Evolutionary conservation across 192 early-diverging fungal genomes (phyloP).

Genomic region (Coemansia erecta): DNA sequence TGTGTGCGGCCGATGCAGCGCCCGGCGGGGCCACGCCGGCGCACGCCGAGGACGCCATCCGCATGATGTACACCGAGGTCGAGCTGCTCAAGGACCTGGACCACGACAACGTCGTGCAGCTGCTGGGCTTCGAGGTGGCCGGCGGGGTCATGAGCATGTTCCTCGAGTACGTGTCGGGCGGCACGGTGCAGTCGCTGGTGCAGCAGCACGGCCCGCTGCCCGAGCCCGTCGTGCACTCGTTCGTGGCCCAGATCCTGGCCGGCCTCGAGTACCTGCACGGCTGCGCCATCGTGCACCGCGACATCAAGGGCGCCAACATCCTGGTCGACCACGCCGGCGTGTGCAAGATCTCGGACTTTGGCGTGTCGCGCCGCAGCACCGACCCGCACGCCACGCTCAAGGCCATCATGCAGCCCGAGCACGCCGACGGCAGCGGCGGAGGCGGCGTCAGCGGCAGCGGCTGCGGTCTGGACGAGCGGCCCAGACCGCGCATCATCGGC

Average conservation of each 20-base stretch:
- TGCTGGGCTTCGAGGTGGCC: conserved; percentile 76
- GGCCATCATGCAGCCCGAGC: too few relatives aligned
- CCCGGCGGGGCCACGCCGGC: too few relatives aligned
- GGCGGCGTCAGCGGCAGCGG: conserved; percentile 2
- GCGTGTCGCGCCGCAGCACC: conserved; percentile 76
- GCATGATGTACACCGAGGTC: conserved; percentile 72
- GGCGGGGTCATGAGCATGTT: conserved; percentile 84
- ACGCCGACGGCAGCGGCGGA: conserved; percentile 20
- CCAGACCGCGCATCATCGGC: conserved; percentile 60
- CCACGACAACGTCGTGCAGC: conserved; percentile 92
- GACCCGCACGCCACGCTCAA: too few relatives aligned
- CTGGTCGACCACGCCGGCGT: conserved; percentile 76
- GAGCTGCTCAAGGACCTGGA: conserved; percentile 72
- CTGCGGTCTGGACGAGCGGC: conserved; percentile 42
- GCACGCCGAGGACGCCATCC: conserved; percentile 29
- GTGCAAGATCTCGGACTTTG: conserved; percentile 97
- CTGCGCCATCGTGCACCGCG: conserved; percentile 70
- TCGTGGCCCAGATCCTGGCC: conserved; percentile 76
- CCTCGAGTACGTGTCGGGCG: conserved; percentile 95
- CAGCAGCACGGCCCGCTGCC: conserved; percentile 70
- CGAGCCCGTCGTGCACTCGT: conserved; percentile 69
- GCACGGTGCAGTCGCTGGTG: conserved; percentile 77
- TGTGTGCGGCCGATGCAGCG: conserved; percentile 15
- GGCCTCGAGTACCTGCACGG: conserved; percentile 87
- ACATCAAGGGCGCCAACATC: conserved; percentile 83